Evolutionary conservation across 2,329 filamentous ascomycete species (phyloP).

Genomic region (Cladophialophora carrionii): DNA sequence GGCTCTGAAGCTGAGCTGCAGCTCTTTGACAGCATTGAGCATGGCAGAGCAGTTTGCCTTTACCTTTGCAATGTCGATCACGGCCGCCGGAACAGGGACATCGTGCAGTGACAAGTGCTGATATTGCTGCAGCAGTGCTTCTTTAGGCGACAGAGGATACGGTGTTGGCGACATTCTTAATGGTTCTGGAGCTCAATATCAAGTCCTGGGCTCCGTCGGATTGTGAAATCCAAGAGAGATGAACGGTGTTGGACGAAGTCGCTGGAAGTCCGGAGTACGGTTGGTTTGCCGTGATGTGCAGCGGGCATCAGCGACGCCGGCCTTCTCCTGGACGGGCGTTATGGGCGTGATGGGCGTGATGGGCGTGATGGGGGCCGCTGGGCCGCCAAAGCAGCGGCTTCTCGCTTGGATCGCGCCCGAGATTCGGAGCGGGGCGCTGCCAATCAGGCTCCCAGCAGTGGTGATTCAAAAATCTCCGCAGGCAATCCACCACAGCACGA

Average conservation of each 20-base stretch:
- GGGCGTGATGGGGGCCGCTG: no score
- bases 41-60: constrained; percentile 71
- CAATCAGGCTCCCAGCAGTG: not conserved
- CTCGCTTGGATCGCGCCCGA: not conserved
- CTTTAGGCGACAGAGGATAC: constrained; percentile 32
- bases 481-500: not conserved
- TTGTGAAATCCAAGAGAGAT: not conserved
- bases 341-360: no score
- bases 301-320: not conserved
- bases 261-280: not conserved
- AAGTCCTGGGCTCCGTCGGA: not conserved
- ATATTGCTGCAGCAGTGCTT: constrained; percentile 45
- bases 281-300: not conserved
- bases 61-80: constrained; percentile 70
- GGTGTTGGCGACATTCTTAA: constrained; percentile 18
- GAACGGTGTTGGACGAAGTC: not conserved
- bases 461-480: not conserved
- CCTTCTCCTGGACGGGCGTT: not conserved
- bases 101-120: constrained; percentile 64
- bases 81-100: constrained; percentile 66
- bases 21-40: constrained; percentile 63
- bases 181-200: not conserved
- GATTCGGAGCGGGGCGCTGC: not conserved
- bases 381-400: not conserved
- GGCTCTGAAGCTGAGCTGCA: constrained; percentile 70